A percentile compares a stretch with the other conserved stretches of the same genome.
These are phyloP conservation scores for Heliamphora exappendiculata DNA, from an alignment of 148 eudicot genomes.

Conservation along the genomic window DNA sequence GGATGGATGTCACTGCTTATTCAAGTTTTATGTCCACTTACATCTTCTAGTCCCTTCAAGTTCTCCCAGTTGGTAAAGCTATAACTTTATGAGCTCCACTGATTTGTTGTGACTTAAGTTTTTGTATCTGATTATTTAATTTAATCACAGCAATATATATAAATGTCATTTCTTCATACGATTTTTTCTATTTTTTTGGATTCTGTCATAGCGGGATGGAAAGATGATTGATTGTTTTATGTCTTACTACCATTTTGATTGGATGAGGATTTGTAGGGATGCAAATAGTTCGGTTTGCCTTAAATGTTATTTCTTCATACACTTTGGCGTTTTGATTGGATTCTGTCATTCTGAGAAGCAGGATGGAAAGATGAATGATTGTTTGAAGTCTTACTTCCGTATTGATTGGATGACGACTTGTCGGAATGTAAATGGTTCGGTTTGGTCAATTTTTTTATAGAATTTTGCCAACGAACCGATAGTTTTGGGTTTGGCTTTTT, in stretches of 20 bases:
- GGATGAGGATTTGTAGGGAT: no score
- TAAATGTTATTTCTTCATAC: neutral
- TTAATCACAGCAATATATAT: neutral
- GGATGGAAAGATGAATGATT: no score
- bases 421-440: no score
- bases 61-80: conserved; percentile 2
- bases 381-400: no score
- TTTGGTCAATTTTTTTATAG: no score
- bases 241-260: neutral
- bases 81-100: neutral
- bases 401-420: no score
- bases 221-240: neutral
- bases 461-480: no score
- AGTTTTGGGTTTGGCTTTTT: no score
- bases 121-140: neutral
- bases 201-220: no score
- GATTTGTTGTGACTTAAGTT: neutral
- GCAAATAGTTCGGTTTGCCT: no score
- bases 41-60: conserved; percentile 38
- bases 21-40: conserved; percentile 73
- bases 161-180: neutral
- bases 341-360: no score
- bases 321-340: neutral
- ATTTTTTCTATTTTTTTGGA: no score
- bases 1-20: conserved; percentile 71